Conservation (phyloP, 352 stramenopile genomes). For the Globisporangium paroecandrum region DNA sequence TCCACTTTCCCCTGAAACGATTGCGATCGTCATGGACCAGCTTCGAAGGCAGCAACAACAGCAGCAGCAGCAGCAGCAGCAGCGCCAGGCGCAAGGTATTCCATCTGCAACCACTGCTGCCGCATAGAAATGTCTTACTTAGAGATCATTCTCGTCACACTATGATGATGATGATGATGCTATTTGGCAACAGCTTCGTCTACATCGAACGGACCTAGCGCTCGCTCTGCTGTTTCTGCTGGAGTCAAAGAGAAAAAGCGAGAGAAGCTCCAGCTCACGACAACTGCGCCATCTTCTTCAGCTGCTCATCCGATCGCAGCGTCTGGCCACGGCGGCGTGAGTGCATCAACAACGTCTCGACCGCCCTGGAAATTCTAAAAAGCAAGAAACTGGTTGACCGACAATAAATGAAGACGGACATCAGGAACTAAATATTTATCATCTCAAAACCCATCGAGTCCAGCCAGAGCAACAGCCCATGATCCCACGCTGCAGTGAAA, state of each 20-base stretch:
- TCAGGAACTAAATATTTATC: constrained; percentile 9
- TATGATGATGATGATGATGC: not conserved
- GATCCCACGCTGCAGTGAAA: not conserved
- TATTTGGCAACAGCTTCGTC: constrained; percentile 5
- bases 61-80: constrained; percentile 21
- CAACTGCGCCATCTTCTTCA: not conserved
- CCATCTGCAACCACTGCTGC: constrained; percentile 5
- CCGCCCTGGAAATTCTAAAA: constrained; percentile 20
- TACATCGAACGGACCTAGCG: not conserved
- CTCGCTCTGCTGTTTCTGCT: constrained; percentile 5
- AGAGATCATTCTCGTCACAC: not conserved
- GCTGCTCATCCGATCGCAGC: not conserved
- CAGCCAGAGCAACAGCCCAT: not conserved
- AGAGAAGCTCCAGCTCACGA: not conserved
- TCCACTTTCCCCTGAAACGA: constrained; percentile 48
- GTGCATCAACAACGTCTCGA: constrained; percentile 7
- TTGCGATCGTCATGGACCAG: constrained; percentile 46
- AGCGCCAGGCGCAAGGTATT: constrained; percentile 8
- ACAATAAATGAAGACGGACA: not conserved
- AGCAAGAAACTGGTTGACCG: not conserved
- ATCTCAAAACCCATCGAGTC: not conserved
- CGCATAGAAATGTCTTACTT: constrained; percentile 3
- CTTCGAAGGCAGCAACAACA: constrained; percentile 30
- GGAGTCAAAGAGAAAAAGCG: constrained; percentile 9
- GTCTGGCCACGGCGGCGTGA: not conserved